Base-by-base conservation (phyloP, 2,329 filamentous ascomycete genomes). In the Ophiostoma himal-ulmi region DNA sequence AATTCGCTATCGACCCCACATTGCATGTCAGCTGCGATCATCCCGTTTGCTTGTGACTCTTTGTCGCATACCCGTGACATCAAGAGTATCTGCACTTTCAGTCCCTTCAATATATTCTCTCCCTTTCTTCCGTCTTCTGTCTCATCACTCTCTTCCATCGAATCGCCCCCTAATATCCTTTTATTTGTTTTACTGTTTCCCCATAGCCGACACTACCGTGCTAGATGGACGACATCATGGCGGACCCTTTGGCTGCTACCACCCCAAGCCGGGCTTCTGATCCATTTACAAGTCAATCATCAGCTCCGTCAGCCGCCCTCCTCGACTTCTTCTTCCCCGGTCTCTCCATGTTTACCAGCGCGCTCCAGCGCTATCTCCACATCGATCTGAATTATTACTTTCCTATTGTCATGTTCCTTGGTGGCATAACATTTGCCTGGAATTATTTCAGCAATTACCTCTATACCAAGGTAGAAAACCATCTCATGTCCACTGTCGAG, bases 301-400 rank as follows among this genome's bases (percentile, higher is more conserved):
- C 71, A 5, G 14, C 65, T 11, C 70, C 70, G 11, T 30, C 34
- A 3, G 41, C 69, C 7, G 67, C 77, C 69, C 77, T 88, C 17
- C 80, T 91, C 41, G 88, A 91, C 75, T 83, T 84, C 73, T 83
- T 91, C 77, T 85, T 91, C 74, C 89, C 89, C 0, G 88, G 89
- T 22, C 89, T 90, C 77, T 86, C 86, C 8, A 77, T 87, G 70
- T 78, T 89, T 69, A 84, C 86, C 0, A 80, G 81, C 1, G 80
- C 83, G 1, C 75, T 88, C 3, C 80, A 85, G 22, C 82, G 82
- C 14, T 88, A 89, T 75, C 78, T 89, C 1, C 82, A 86, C 62
- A 82, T 90, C 75, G 88, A 91, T 73, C 79, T 90, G 11, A 87
- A 86, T 72, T 75, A 86, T 67, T 91, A 90, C 77, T 81, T 91